phyloP scores from a whole-genome alignment of 306 rosid genomes.

The Macrotyloma uniflorum region DNA sequence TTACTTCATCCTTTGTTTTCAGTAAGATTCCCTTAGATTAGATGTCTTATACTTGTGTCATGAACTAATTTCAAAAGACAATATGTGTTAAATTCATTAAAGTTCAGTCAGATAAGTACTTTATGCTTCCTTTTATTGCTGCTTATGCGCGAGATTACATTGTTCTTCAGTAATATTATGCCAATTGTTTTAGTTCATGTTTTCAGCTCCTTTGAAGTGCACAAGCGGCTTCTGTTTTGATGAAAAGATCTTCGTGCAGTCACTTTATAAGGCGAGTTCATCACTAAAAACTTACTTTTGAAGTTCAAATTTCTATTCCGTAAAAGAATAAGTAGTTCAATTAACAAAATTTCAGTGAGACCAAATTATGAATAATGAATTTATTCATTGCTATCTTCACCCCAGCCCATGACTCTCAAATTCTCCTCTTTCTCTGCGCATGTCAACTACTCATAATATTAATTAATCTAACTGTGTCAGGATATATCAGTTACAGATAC shows the following conservation, averaged over 20 bases:
- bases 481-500: neutral
- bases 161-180: conserved; percentile 20
- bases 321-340: neutral
- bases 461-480: neutral
- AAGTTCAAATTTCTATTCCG: conserved; percentile 8
- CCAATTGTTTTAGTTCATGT: conserved; percentile 16
- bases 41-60: neutral
- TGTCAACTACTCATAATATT: neutral
- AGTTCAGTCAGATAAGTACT: neutral
- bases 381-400: conserved; percentile 4
- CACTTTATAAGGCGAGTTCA: conserved; percentile 81
- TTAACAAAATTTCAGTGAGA: conserved; percentile 13
- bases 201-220: conserved; percentile 66
- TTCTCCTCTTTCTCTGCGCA: neutral
- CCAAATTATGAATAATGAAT: neutral
- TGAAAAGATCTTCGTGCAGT: conserved; percentile 79
- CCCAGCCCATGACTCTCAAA: neutral
- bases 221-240: conserved; percentile 76
- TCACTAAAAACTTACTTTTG: neutral
- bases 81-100: neutral
- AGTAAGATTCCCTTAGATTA: neutral
- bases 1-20: neutral
- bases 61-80: neutral
- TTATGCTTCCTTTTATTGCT: neutral
- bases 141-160: neutral